Evolutionary conservation across 441 rosid species (phyloP).

Genomic region (Viola pubescens): DNA sequence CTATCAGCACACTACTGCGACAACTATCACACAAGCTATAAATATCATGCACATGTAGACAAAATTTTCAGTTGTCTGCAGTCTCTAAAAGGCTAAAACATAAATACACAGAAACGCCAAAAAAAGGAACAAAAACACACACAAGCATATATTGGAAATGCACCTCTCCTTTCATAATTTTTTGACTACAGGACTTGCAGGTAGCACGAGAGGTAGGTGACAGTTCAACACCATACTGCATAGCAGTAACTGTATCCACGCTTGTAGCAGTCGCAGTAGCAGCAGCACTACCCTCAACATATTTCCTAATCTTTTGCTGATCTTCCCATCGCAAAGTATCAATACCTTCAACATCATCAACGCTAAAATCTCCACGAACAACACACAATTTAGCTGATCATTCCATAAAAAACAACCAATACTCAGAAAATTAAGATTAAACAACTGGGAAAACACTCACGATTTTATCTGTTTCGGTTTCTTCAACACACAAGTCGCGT

Average conservation of each 20-base stretch:
- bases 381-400: background rate
- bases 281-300: conserved; percentile 46
- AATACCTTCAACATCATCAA: conserved; percentile 83
- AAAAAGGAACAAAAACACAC: background rate
- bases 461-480: conserved; percentile 73
- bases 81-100: conserved; percentile 1
- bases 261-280: conserved; percentile 15
- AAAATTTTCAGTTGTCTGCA: background rate
- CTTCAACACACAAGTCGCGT: conserved; percentile 62
- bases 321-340: conserved; percentile 97
- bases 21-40: too few species aligned
- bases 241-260: conserved; percentile 13
- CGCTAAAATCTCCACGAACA: conserved; percentile 27
- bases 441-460: conserved; percentile 36
- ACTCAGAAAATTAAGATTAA: conserved; percentile 1
- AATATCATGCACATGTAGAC: too few species aligned
- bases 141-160: background rate
- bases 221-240: conserved; percentile 58
- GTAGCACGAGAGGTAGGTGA: conserved; percentile 79
- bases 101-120: background rate
- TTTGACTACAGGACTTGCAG: conserved; percentile 62
- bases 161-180: conserved; percentile 92
- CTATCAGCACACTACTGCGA: too few species aligned
- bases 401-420: background rate
- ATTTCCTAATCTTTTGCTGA: conserved; percentile 67